phyloP scores from a whole-genome alignment of 2,329 filamentous ascomycete species.

The Aspergillus piperis region DNA sequence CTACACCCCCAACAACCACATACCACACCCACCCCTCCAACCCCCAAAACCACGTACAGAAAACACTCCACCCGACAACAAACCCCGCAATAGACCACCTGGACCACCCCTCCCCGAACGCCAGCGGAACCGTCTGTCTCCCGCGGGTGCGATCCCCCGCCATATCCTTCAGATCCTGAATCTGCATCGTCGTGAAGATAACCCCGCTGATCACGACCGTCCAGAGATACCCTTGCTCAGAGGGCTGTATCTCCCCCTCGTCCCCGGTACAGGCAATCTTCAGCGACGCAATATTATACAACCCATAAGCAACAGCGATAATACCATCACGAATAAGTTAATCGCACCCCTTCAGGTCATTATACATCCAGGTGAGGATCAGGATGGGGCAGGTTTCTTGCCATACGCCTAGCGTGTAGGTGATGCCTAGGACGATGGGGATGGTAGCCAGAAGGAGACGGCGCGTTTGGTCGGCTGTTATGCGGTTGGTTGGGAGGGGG shows the following conservation, averaged over 20 bases:
- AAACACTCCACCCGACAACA: slow-evolving; percentile 25
- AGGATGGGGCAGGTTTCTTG: slow-evolving; percentile 34
- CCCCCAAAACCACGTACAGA: slow-evolving; percentile 15
- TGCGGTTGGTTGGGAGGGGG: slow-evolving; percentile 30
- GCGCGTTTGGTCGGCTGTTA: slow-evolving; percentile 24
- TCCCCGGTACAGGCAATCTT: neutral
- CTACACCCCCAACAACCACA: neutral
- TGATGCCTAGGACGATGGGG: slow-evolving; percentile 23
- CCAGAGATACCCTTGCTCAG: slow-evolving; percentile 25
- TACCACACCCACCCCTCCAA: neutral
- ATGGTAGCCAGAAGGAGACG: slow-evolving; percentile 28
- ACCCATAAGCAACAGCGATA: slow-evolving; percentile 27
- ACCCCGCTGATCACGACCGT: slow-evolving; percentile 30
- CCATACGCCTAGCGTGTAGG: slow-evolving; percentile 24
- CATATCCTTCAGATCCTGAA: slow-evolving; percentile 43
- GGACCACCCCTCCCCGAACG: slow-evolving; percentile 31
- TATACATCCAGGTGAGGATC: slow-evolving; percentile 44
- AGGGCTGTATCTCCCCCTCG: no score
- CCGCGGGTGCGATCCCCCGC: slow-evolving; percentile 32
- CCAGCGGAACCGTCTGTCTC: slow-evolving; percentile 29
- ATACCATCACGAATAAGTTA: slow-evolving; percentile 28
- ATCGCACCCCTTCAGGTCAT: slow-evolving; percentile 39
- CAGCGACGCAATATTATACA: slow-evolving; percentile 23
- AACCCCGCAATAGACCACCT: slow-evolving; percentile 27
- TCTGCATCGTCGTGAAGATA: slow-evolving; percentile 42